Evolutionary conservation across 345 rosid species (phyloP).

Genomic region (Lepidium aucheri): DNA sequence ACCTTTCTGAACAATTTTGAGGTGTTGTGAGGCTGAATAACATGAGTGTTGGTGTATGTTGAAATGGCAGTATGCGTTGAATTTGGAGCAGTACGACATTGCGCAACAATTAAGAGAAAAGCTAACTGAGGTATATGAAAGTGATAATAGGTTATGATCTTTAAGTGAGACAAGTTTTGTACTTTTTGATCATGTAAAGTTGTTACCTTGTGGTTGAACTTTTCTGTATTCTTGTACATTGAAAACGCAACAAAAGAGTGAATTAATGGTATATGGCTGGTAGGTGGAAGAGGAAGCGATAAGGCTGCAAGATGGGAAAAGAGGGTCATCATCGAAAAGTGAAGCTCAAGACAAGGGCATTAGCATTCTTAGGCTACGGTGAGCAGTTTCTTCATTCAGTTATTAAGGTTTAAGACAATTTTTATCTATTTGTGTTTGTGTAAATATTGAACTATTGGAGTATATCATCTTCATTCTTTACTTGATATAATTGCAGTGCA

Average conservation of each 20-base stretch:
- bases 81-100: constrained; percentile 75
- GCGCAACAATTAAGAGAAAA: constrained; percentile 80
- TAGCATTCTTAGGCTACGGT: constrained; percentile 68
- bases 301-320: constrained; percentile 54
- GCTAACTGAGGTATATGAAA: constrained; percentile 61
- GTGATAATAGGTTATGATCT: background rate
- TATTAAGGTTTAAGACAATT: background rate
- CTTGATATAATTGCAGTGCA: constrained; percentile 44
- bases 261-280: constrained; percentile 21
- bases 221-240: background rate
- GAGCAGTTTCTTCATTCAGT: constrained; percentile 7
- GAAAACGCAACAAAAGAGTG: background rate
- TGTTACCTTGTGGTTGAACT: background rate
- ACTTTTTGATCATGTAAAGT: background rate
- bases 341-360: constrained; percentile 94
- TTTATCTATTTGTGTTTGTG: background rate
- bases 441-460: background rate
- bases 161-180: background rate
- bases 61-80: constrained; percentile 68
- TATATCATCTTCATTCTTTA: background rate
- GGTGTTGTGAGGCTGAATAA: constrained; percentile 5
- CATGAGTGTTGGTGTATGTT: constrained; percentile 8
- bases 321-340: constrained; percentile 82
- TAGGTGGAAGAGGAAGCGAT: constrained; percentile 83
- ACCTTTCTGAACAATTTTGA: background rate